Evolutionary conservation across 169 alveolate species (phyloP).

Genomic region (Plasmodium malariae): DNA sequence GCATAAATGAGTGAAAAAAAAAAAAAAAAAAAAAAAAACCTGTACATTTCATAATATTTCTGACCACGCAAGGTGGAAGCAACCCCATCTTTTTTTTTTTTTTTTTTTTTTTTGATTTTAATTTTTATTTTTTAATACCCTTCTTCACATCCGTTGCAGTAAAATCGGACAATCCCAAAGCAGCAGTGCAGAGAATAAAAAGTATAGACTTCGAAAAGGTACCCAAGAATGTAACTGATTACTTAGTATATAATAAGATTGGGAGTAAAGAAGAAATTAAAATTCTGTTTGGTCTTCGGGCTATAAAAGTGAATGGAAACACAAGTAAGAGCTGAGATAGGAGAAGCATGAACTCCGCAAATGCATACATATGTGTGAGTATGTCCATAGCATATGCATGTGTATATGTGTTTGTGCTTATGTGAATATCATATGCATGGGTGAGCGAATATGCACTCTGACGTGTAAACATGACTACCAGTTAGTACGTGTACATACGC

Average conservation of each 20-base stretch:
- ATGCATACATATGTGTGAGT: too few relatives aligned
- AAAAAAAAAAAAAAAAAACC: too few relatives aligned
- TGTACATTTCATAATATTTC: too few relatives aligned
- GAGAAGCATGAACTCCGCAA: neutral
- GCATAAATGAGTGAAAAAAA: too few relatives aligned
- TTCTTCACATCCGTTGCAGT: slow-evolving; percentile 11
- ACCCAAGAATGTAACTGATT: slow-evolving; percentile 64
- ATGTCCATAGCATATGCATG: too few relatives aligned
- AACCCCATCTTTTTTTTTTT: neutral
- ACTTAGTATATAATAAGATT: slow-evolving; percentile 53
- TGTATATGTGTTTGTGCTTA: too few relatives aligned
- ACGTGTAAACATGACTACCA: too few relatives aligned
- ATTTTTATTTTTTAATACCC: neutral
- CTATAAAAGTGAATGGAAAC: slow-evolving; percentile 74
- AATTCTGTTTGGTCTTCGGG: slow-evolving; percentile 74
- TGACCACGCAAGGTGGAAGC: too few relatives aligned
- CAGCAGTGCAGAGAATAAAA: slow-evolving; percentile 50
- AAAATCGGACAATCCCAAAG: slow-evolving; percentile 43
- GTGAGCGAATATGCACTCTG: neutral
- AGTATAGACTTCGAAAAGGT: slow-evolving; percentile 31
- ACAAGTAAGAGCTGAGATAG: slow-evolving; percentile 6
- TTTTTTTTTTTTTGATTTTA: neutral
- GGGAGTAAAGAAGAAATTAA: slow-evolving; percentile 67
- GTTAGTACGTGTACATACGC: too few relatives aligned
- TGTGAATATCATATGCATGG: neutral